These are phyloP conservation scores for Pseudotulostoma volvatum DNA, from an alignment of 495 filamentous ascomycete species.

Conservation along the genomic window DNA sequence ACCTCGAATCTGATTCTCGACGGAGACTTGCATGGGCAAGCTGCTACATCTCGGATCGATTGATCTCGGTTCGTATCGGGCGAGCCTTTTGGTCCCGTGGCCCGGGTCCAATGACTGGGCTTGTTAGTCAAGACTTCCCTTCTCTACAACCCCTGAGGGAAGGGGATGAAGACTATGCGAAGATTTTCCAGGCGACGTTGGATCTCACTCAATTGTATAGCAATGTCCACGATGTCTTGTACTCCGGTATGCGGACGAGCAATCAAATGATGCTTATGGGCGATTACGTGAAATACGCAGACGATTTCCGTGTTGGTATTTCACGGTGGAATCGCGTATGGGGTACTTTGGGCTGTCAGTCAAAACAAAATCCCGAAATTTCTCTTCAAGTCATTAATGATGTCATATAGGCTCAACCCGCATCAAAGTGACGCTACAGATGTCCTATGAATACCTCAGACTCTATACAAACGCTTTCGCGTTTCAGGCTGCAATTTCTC, in stretches of 20 bases:
- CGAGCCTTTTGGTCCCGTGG: conserved; percentile 51
- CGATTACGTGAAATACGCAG: conserved; percentile 50
- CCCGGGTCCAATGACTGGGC: conserved; percentile 43
- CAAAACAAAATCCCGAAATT: no score
- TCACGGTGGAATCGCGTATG: conserved; percentile 46
- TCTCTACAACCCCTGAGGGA: conserved; percentile 35
- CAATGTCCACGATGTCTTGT: conserved; percentile 50
- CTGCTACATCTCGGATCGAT: conserved; percentile 48
- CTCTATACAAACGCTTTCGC: conserved; percentile 53
- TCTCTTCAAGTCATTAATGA: no score
- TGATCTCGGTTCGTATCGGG: conserved; percentile 46
- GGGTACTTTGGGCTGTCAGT: conserved; percentile 40
- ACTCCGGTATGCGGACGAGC: conserved; percentile 45
- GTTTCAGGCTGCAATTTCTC: conserved; percentile 48
- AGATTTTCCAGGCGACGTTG: conserved; percentile 45
- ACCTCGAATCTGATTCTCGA: conserved; percentile 35
- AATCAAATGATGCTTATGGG: conserved; percentile 49
- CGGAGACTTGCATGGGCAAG: conserved; percentile 45
- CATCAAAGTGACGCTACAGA: conserved; percentile 38
- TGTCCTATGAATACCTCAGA: conserved; percentile 47
- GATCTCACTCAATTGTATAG: conserved; percentile 51
- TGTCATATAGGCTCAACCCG: conserved; percentile 37
- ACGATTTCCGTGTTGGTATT: conserved; percentile 47
- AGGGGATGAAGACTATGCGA: conserved; percentile 43
- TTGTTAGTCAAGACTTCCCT: conserved; percentile 44